Evolutionary conservation across 805 yeast genomes (phyloP).

Genomic region (Wickerhamomyces rabaulensis): DNA sequence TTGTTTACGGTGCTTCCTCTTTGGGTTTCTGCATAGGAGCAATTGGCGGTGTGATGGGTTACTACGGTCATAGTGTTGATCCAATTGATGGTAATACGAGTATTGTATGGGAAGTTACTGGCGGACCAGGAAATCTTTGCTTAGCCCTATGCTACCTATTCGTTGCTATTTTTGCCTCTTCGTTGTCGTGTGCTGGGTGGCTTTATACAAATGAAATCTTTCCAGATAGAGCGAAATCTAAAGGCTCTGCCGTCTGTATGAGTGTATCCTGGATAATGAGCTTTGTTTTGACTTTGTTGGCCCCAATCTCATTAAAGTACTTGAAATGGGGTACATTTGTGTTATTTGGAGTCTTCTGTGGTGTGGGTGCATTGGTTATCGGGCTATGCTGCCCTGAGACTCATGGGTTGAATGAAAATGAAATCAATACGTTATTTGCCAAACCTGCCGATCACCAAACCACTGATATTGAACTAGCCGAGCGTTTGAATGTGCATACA

Average conservation of each 20-base stretch:
- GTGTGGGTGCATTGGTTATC: conserved; percentile 27
- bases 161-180: conserved; percentile 41
- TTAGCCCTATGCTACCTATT: conserved; percentile 40
- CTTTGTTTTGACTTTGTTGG: conserved; percentile 31
- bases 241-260: conserved; percentile 43
- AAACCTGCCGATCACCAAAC: background rate
- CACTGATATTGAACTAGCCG: background rate
- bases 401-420: conserved; percentile 22
- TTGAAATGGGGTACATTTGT: conserved; percentile 38
- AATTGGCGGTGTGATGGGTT: conserved; percentile 32
- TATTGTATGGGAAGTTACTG: conserved; percentile 30
- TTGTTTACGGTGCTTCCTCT: conserved; percentile 37
- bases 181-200: conserved; percentile 44
- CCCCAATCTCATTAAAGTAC: conserved; percentile 33
- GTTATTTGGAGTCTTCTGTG: conserved; percentile 30
- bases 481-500: too few relatives aligned
- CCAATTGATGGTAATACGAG: conserved; percentile 30
- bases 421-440: conserved; percentile 22
- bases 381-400: conserved; percentile 42
- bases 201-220: conserved; percentile 46
- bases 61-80: conserved; percentile 29
- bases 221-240: conserved; percentile 38
- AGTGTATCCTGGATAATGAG: conserved; percentile 39
- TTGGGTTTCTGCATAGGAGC: conserved; percentile 31
- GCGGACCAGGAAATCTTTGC: conserved; percentile 36